Base-by-base conservation (phyloP, 1,284 basidiomycete genomes). In the Megacollybia platyphylla region DNA sequence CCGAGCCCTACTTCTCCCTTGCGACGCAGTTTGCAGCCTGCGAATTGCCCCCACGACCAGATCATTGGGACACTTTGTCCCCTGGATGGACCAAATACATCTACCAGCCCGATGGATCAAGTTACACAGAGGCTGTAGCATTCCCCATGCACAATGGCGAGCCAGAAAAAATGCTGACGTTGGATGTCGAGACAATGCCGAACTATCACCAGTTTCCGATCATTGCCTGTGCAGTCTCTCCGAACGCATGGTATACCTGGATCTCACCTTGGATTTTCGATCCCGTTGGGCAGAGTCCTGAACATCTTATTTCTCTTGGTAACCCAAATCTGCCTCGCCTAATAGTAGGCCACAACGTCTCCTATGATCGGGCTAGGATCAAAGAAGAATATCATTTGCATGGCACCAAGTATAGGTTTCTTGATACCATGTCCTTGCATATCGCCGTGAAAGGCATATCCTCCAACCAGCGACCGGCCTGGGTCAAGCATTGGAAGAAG, bases 391-490 rank as follows among this genome's bases (percentile, higher is more conserved):
- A 99, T 57, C 65, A 65, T 43, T 59, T 97, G 4, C 55, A 67
- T 1, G 70, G 73, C 0, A 86, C 86, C 0, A 61, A 71, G 36
- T 93, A 77, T 17, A 78, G 94, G 1, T 99, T 88, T 59, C 62
- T 97, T 31, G 96, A 98, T 57, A 99, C 94, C 0, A 90, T 98
- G 78, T 81, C 90, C 1, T 68, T 99, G 7, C 94, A 99, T 57
- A 84, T 96, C 39, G 91, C 96, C 4, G 86, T 92, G 2, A 84
- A 87, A 47, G 94, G 96, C 5, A 94, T 98, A 45, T 94, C 92
- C 0, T 92, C 89, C 0, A 87, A 92, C 49, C 96, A 98, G 57
- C 79, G 93, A 0, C 89, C 91, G 0, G 86, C 87, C 2, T 98
- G 93, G 92, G 77, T 83, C 63, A 81, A 84, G 55, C 77, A 92